Evolutionary conservation across 164 flowering plant species (phyloP).

Genomic region (Liriodendron chinense): DNA sequence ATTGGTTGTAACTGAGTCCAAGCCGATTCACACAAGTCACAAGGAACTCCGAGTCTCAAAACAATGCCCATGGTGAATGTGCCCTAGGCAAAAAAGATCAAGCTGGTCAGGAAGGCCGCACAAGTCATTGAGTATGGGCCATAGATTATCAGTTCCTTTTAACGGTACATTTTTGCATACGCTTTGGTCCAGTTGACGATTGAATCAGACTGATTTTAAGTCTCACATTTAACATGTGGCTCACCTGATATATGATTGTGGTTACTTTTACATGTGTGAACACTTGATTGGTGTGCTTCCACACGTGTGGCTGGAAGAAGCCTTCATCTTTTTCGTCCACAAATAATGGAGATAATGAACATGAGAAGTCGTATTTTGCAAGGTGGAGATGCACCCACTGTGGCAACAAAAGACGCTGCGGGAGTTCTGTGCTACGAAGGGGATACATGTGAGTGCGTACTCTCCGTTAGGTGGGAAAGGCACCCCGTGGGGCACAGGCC

Average conservation of each 20-base stretch:
- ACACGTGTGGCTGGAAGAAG: neutral
- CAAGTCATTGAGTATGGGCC: too few relatives aligned
- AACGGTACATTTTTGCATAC: too few relatives aligned
- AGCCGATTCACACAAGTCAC: too few relatives aligned
- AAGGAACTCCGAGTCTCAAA: too few relatives aligned
- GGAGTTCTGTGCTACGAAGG: conserved; percentile 23
- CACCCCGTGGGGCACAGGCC: conserved; percentile 20
- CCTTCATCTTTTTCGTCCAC: neutral
- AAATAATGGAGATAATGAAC: neutral
- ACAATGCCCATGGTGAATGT: too few relatives aligned
- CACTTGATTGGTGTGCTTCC: neutral
- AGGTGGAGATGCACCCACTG: conserved; percentile 36
- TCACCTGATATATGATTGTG: neutral
- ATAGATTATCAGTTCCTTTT: too few relatives aligned
- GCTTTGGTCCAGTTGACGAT: too few relatives aligned
- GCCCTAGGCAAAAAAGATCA: too few relatives aligned
- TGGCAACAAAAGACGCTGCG: conserved; percentile 30
- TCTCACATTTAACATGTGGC: too few relatives aligned
- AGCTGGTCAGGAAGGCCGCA: too few relatives aligned
- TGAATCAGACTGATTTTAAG: too few relatives aligned
- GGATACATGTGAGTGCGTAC: conserved; percentile 25
- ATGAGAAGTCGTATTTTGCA: neutral
- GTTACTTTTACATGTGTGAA: neutral
- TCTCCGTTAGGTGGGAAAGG: conserved; percentile 34
- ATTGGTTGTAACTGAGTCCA: too few relatives aligned